A percentile compares a stretch with the other conserved stretches of the same genome.
These are phyloP conservation scores for Fusarium kyushuense DNA, from an alignment of 2,329 filamentous ascomycete genomes.

Conservation along the genomic window DNA sequence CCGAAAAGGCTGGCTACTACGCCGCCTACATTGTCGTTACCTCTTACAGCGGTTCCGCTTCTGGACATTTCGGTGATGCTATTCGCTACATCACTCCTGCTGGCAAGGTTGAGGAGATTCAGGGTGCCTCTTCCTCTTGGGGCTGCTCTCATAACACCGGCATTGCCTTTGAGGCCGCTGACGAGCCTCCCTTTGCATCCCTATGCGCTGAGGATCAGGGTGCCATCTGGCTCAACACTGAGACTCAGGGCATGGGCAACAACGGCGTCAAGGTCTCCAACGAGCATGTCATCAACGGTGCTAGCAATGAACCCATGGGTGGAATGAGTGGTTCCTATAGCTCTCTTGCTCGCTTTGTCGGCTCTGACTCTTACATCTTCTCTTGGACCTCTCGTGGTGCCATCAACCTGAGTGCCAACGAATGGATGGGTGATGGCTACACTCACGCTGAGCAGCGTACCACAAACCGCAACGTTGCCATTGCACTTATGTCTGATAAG, in stretches of 20 bases:
- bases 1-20: conserved; percentile 65
- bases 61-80: conserved; percentile 69
- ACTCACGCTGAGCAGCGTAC: conserved; percentile 65
- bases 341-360: conserved; percentile 65
- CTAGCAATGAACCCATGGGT: conserved; percentile 68
- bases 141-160: conserved; percentile 75
- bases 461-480: conserved; percentile 69
- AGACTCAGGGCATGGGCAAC: conserved; percentile 65
- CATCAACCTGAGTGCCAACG: conserved; percentile 64
- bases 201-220: conserved; percentile 73
- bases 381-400: conserved; percentile 72
- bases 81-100: conserved; percentile 60
- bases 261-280: conserved; percentile 70
- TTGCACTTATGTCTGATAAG: conserved; percentile 69
- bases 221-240: conserved; percentile 73
- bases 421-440: conserved; percentile 69
- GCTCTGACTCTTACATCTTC: conserved; percentile 67
- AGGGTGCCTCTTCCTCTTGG: conserved; percentile 66
- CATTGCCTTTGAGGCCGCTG: conserved; percentile 71
- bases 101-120: conserved; percentile 64
- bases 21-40: conserved; percentile 73
- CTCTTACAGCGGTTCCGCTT: conserved; percentile 64
- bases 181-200: conserved; percentile 67
- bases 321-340: conserved; percentile 74
- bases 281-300: conserved; percentile 71